phyloP scores from a whole-genome alignment of 2,329 filamentous ascomycete species.

The Penicillium sp. region DNA sequence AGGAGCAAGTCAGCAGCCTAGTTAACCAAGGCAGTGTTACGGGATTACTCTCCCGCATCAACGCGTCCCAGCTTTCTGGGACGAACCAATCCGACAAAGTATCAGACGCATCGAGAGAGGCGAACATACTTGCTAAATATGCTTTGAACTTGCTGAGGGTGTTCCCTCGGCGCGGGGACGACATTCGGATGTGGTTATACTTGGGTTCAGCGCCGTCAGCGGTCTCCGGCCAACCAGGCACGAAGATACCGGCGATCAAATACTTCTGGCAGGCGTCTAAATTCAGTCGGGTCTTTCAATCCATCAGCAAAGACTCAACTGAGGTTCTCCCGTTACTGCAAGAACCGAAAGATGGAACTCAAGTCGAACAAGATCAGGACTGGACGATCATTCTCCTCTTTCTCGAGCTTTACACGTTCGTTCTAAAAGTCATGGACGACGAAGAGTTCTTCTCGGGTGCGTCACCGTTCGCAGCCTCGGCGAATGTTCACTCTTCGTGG shows the following conservation, averaged over 20 bases:
- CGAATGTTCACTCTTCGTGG: conserved; percentile 54
- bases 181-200: conserved; percentile 93
- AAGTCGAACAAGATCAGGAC: conserved; percentile 57
- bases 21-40: conserved; percentile 73
- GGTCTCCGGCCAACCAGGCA: conserved; percentile 29
- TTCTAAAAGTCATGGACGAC: conserved; percentile 89
- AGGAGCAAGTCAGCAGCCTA: conserved; percentile 63
- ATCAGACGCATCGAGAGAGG: conserved; percentile 52
- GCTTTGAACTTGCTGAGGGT: conserved; percentile 79
- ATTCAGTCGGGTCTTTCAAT: conserved; percentile 55
- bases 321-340: conserved; percentile 57
- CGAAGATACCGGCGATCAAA: conserved; percentile 63
- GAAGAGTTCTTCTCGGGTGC: conserved; percentile 80
- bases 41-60: conserved; percentile 51
- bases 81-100: conserved; percentile 22
- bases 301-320: conserved; percentile 55
- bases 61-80: conserved; percentile 26
- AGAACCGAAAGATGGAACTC: conserved; percentile 31
- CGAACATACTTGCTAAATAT: conserved; percentile 76
- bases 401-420: conserved; percentile 88
- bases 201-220: conserved; percentile 60
- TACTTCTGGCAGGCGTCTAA: conserved; percentile 76
- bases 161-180: conserved; percentile 76
- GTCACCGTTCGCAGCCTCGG: conserved; percentile 42
- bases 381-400: conserved; percentile 90